Base-by-base conservation (phyloP, 495 filamentous ascomycete genomes). In the Penicillium angulare region DNA sequence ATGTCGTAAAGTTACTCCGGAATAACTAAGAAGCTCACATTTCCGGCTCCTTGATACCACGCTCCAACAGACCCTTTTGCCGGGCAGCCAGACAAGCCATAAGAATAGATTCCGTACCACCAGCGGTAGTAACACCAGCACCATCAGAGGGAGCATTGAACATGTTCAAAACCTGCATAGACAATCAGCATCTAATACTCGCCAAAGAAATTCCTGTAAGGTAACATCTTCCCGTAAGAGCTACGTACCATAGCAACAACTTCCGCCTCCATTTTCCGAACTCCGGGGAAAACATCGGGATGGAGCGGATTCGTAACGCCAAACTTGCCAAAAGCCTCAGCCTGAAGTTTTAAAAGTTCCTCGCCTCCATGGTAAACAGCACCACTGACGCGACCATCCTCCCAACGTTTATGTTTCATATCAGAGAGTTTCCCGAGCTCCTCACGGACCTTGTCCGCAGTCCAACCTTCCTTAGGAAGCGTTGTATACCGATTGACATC, bases 191-290 rank as follows among this genome's bases (percentile, higher is more conserved):
- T 12, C 2, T 2, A 18, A 31, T 31, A 31, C 27, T 15, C n/a
- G 31, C 13, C 5, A 16, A 15, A 52, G 3, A 6, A n/a, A 15
- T 34, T 7, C 15, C 12, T 23, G 0, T 6, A 6, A 15, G 2
- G 10, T 23, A 8, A 18, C 4, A 31, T 40, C 15, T 36, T 29
- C 3, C 5, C 4, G 40, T 35, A 38, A 23, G 40, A 36, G 15
- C 27, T 38, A 10, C 63, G 54, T 70, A 84, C 90, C 93, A 99
- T 99, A 48, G 91, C 85, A 33, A 99, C 93, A 62, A 97, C 79
- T 75, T 99, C 93, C 23, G 93, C 92, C 73, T 99, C 93, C 93
- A 99, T 99, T 77, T 99, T 99, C 58, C 93, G 77, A 23, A 99
- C 91, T 29, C 92, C 93, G 34, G 93, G 93, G 73, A 99, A 99